Conservation (phyloP, 257 asterid species). For the Salvia splendens region DNA sequence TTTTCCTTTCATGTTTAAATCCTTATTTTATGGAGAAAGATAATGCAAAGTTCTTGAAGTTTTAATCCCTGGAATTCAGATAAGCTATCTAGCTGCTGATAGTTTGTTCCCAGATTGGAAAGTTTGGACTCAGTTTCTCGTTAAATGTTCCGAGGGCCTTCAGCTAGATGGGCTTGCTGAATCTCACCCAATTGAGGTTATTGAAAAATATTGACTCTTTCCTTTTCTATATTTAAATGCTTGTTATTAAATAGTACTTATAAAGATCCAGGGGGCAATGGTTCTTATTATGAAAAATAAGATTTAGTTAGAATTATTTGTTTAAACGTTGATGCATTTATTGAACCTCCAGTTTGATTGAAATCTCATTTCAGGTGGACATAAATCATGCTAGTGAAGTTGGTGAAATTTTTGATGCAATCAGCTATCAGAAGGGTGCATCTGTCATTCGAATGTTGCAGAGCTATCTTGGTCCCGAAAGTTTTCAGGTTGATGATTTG, state of each 20-base stretch:
- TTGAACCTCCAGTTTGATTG: neutral
- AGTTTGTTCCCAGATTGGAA: slow-evolving; percentile 92
- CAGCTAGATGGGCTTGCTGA: slow-evolving; percentile 90
- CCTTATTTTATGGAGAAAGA: slow-evolving; percentile 15
- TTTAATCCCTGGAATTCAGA: slow-evolving; percentile 51
- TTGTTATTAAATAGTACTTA: neutral
- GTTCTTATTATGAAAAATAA: neutral
- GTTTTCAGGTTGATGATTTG: slow-evolving; percentile 68
- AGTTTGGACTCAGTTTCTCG: slow-evolving; percentile 93
- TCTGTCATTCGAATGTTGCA: slow-evolving; percentile 93
- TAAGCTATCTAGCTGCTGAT: slow-evolving; percentile 88
- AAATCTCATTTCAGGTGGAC: slow-evolving; percentile 68
- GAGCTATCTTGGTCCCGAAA: slow-evolving; percentile 88
- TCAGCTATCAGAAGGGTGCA: slow-evolving; percentile 94
- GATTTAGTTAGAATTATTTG: neutral
- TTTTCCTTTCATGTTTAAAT: slow-evolving; percentile 26
- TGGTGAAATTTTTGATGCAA: slow-evolving; percentile 95
- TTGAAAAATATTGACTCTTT: slow-evolving; percentile 1
- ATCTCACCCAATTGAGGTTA: slow-evolving; percentile 93
- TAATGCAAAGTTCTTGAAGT: slow-evolving; percentile 21
- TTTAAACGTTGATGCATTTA: neutral
- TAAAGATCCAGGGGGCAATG: too few species aligned
- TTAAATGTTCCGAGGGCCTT: slow-evolving; percentile 84
- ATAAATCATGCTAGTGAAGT: slow-evolving; percentile 83
- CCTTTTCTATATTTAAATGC: neutral